Evolutionary conservation across 2,329 filamentous ascomycete species (phyloP).

Genomic region (Reticulascus tulasneorum): DNA sequence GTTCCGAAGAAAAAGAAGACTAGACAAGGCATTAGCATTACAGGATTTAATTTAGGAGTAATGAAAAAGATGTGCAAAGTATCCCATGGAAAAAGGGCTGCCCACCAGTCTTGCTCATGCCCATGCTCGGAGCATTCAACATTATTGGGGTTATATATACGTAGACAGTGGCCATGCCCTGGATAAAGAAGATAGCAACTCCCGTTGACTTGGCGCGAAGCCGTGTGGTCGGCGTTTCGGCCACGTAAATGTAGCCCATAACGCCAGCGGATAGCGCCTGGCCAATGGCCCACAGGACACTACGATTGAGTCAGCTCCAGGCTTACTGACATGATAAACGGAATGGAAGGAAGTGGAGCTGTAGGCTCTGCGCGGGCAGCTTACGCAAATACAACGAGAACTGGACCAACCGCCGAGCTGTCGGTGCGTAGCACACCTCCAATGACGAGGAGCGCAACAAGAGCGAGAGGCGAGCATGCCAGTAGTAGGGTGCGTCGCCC

Average conservation of each 20-base stretch:
- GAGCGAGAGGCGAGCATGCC: neutral
- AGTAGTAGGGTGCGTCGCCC: neutral
- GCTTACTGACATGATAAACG: too few relatives aligned
- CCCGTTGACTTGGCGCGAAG: neutral
- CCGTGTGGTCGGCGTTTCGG: neutral
- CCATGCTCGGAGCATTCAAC: neutral
- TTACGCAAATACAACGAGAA: neutral
- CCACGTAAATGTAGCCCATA: conserved; percentile 1
- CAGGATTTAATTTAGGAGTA: too few relatives aligned
- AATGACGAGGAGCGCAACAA: neutral
- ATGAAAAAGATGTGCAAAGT: neutral
- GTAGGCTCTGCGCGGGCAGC: too few relatives aligned
- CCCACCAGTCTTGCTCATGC: conserved; percentile 3
- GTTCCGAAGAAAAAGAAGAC: conserved; percentile 14
- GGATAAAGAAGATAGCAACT: neutral
- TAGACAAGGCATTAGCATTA: conserved; percentile 15
- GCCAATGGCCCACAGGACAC: neutral
- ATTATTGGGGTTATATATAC: neutral
- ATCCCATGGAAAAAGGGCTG: neutral
- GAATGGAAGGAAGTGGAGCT: too few relatives aligned
- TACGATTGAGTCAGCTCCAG: neutral
- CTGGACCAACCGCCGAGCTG: neutral
- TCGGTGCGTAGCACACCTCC: neutral
- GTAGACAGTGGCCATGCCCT: neutral
- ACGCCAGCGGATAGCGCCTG: neutral